Percentiles rank a stretch among this genome's conserved stretches.
phyloP scores from a whole-genome alignment of 345 rosid genomes.

The Eutrema yunnanense region DNA sequence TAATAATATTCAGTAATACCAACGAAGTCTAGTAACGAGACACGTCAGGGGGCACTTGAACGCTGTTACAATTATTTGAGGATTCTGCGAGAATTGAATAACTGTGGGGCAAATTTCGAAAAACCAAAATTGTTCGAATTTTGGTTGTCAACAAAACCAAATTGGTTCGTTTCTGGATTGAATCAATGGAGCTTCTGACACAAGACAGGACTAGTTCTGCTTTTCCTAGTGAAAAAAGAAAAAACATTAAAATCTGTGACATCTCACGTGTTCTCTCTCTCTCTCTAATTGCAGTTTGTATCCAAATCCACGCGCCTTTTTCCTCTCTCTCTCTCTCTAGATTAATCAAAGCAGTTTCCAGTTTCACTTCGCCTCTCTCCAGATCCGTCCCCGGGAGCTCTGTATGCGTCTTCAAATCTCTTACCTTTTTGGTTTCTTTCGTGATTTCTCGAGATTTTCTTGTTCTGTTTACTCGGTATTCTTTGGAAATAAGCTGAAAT shows the following conservation, averaged over 20 bases:
- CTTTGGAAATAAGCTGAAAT: not conserved
- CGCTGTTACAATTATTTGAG: not conserved
- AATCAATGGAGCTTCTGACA: conserved; percentile 22
- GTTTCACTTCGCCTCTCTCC: conserved; percentile 31
- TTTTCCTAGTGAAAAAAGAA: conserved; percentile 5
- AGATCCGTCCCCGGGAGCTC: conserved; percentile 41
- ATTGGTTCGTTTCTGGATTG: not conserved
- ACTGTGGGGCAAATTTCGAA: not conserved
- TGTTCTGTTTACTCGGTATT: not conserved
- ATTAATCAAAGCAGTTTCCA: conserved; percentile 16
- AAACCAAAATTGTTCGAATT: not conserved
- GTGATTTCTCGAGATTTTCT: not conserved
- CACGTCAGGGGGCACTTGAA: not conserved
- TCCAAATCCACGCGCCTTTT: conserved; percentile 40
- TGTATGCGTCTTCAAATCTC: conserved; percentile 2
- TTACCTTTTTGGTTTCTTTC: not conserved
- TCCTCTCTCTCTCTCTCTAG: conserved; percentile 16
- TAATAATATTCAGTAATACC: no score
- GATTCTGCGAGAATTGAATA: not conserved
- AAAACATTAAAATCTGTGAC: conserved; percentile 26
- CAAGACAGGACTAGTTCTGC: conserved; percentile 13
- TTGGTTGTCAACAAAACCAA: not conserved
- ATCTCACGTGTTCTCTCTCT: conserved; percentile 53
- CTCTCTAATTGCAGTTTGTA: conserved; percentile 12
- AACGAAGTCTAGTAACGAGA: no score